A percentile compares a stretch with the other conserved stretches of the same genome.
Conservation (phyloP, 2,329 filamentous ascomycete species). For the Aureobasidium leucospermi region DNA sequence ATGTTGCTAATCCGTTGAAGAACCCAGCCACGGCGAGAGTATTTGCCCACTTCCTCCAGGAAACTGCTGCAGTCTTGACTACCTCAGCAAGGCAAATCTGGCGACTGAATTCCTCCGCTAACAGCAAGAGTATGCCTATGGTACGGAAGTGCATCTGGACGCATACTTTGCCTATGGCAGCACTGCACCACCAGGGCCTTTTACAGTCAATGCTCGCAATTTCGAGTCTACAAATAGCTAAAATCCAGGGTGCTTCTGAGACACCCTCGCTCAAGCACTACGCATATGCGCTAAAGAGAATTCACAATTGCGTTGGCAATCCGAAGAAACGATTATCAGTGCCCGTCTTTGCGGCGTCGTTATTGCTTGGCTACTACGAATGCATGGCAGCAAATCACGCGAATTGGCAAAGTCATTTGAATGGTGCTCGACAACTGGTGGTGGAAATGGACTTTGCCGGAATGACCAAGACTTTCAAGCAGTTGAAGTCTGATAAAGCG, state of each 20-base stretch:
- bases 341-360: conserved; percentile 77
- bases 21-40: conserved; percentile 73
- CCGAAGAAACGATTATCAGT: conserved; percentile 62
- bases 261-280: conserved; percentile 89
- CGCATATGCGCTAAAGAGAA: conserved; percentile 70
- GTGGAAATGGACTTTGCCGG: conserved; percentile 71
- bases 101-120: neutral
- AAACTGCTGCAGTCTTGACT: conserved; percentile 79
- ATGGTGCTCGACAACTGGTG: conserved; percentile 74
- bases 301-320: conserved; percentile 68
- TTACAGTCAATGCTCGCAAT: conserved; percentile 87
- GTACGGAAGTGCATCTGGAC: conserved; percentile 50
- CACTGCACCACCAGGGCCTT: conserved; percentile 76
- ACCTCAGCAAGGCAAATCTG: conserved; percentile 70
- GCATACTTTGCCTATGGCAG: conserved; percentile 74
- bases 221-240: conserved; percentile 79
- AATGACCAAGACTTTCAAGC: conserved; percentile 64
- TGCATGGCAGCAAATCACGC: conserved; percentile 90
- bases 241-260: conserved; percentile 63
- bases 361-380: conserved; percentile 86
- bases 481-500: conserved; percentile 48
- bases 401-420: conserved; percentile 90
- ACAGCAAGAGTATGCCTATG: neutral
- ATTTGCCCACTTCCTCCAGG: conserved; percentile 86
- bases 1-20: conserved; percentile 57